These are phyloP conservation scores for Claviceps quebecensis DNA, from an alignment of 2,329 filamentous ascomycete species.

Conservation along the genomic window DNA sequence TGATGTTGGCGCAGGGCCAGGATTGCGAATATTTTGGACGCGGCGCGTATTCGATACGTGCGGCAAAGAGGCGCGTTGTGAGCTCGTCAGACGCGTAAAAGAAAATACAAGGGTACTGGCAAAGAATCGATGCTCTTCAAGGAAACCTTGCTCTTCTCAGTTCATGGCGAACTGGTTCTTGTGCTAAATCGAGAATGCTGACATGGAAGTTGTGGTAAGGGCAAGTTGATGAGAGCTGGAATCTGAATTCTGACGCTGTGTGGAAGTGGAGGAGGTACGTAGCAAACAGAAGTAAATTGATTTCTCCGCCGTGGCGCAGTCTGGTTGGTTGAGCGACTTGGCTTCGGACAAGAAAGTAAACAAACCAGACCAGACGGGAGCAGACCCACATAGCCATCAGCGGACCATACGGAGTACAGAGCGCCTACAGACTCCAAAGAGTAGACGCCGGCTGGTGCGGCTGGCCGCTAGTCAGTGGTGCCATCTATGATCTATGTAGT, in stretches of 20 bases:
- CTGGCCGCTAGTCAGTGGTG: too few species aligned
- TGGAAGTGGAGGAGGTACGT: not conserved
- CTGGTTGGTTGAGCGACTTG: slow-evolving; percentile 5
- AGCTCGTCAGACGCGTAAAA: not conserved
- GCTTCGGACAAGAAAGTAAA: slow-evolving; percentile 19
- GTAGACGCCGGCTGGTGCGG: too few species aligned
- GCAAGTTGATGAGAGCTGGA: too few species aligned
- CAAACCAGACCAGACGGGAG: slow-evolving; percentile 14
- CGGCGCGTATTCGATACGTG: not conserved
- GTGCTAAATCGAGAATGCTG: not conserved
- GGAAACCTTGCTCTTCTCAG: not conserved
- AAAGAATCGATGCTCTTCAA: slow-evolving; percentile 1
- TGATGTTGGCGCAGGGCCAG: slow-evolving; percentile 6
- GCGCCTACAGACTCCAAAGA: too few species aligned
- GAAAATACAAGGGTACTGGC: slow-evolving; percentile 5
- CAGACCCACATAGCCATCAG: not conserved
- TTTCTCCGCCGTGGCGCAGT: slow-evolving; percentile 2
- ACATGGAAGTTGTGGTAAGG: not conserved
- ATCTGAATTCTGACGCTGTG: too few species aligned
- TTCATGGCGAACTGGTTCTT: not conserved
- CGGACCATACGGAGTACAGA: too few species aligned
- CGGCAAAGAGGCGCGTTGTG: not conserved
- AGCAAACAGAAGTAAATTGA: slow-evolving; percentile 2
- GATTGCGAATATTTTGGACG: slow-evolving; percentile 1
- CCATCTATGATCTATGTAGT: too few species aligned